phyloP scores from a whole-genome alignment of 352 stramenopile genomes.

The Globisporangium sylvaticum region DNA sequence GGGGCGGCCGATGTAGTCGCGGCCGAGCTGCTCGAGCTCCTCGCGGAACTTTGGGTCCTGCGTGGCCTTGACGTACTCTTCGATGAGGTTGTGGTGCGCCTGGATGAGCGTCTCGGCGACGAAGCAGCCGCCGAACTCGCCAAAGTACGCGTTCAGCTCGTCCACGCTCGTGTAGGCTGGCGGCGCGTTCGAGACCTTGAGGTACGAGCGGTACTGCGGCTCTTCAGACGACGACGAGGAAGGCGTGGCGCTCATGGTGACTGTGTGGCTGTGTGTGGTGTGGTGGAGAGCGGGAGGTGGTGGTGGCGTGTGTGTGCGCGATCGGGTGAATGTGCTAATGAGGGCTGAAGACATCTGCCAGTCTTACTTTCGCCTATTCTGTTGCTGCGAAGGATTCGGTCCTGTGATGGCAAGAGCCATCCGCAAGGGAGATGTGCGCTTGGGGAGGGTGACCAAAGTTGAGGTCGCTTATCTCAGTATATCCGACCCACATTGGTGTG shows the following conservation, averaged over 20 bases:
- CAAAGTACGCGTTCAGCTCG: conserved; percentile 85
- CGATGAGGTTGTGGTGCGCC: conserved; percentile 93
- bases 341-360: neutral
- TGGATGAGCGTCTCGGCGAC: conserved; percentile 97
- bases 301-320: neutral
- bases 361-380: too few species aligned
- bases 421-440: neutral
- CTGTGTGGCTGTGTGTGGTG: neutral
- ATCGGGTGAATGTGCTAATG: neutral
- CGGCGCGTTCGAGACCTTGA: conserved; percentile 73
- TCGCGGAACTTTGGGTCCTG: conserved; percentile 93
- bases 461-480: conserved; percentile 9
- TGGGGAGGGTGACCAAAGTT: neutral
- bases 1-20: conserved; percentile 90
- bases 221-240: neutral
- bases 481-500: conserved; percentile 5
- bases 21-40: conserved; percentile 95
- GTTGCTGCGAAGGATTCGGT: too few species aligned
- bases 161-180: conserved; percentile 58
- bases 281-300: neutral
- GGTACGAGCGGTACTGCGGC: conserved; percentile 32
- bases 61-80: conserved; percentile 93
- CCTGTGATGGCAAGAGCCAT: neutral
- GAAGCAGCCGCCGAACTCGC: conserved; percentile 95
- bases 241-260: conserved; percentile 16